Percentiles rank a stretch among this genome's conserved stretches.
phyloP scores from a whole-genome alignment of 306 rosid genomes.

The Ochetophila trinervis region DNA sequence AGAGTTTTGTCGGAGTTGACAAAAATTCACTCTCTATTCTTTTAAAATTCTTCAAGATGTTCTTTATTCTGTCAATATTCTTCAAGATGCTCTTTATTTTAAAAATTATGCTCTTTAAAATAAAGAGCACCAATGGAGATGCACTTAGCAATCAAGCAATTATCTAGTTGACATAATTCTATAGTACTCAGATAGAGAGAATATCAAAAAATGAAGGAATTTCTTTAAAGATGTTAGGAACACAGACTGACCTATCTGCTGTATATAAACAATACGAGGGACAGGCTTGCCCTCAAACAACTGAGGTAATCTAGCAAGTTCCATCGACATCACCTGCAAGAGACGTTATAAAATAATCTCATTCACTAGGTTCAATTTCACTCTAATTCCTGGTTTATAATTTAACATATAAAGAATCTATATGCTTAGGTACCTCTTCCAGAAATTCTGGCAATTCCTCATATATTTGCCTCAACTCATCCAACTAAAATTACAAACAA shows the following conservation, averaged over 20 bases:
- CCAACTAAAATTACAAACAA: conserved; percentile 41
- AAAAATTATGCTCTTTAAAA: too few species aligned
- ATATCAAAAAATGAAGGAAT: too few species aligned
- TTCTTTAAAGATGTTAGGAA: conserved; percentile 7
- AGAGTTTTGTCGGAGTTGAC: too few species aligned
- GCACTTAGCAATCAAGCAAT: background rate
- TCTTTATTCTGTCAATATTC: too few species aligned
- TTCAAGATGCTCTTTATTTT: too few species aligned
- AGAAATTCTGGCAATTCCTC: conserved; percentile 94
- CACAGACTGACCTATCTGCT: conserved; percentile 73
- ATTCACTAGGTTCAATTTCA: background rate
- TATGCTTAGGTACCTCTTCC: conserved; percentile 56
- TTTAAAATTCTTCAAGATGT: too few species aligned
- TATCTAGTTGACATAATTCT: background rate
- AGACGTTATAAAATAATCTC: conserved; percentile 20
- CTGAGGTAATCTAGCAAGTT: conserved; percentile 62
- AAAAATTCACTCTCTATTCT: too few species aligned
- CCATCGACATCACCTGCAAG: conserved; percentile 72
- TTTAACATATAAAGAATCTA: conserved; percentile 20
- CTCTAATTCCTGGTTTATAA: conserved; percentile 5
- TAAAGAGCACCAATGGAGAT: too few species aligned
- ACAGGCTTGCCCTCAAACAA: conserved; percentile 49
- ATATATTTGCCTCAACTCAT: conserved; percentile 93
- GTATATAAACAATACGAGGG: conserved; percentile 80
- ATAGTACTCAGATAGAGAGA: too few species aligned